A percentile compares a stretch with the other conserved stretches of the same genome.
Evolutionary conservation across 768 basidiomycete genomes (phyloP).

Genomic region (Panaeolus cyanescens): DNA sequence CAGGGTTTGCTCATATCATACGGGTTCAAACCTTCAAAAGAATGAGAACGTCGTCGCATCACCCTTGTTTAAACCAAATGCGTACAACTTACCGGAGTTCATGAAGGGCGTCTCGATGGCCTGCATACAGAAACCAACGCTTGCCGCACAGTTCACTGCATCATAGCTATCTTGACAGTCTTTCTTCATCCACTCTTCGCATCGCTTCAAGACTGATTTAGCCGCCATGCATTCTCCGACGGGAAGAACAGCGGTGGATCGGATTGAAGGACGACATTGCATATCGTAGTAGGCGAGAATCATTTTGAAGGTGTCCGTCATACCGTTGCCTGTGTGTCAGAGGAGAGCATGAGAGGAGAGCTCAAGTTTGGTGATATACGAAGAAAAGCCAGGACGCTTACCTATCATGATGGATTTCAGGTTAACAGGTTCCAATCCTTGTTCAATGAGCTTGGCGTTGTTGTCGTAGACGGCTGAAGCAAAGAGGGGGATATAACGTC

Average conservation of each 20-base stretch:
- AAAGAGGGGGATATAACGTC: conserved; percentile 73
- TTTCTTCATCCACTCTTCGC: conserved; percentile 53
- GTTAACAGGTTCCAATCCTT: conserved; percentile 61
- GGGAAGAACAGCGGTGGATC: conserved; percentile 38
- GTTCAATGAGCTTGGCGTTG: conserved; percentile 53
- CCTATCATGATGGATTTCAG: conserved; percentile 67
- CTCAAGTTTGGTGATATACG: no score
- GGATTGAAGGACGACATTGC: conserved; percentile 47
- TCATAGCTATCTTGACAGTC: conserved; percentile 69
- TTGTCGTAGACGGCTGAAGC: conserved; percentile 79
- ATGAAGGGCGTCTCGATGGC: conserved; percentile 22
- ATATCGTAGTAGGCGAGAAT: conserved; percentile 45
- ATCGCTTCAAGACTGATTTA: conserved; percentile 56
- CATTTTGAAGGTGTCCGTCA: conserved; percentile 56
- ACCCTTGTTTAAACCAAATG: background rate
- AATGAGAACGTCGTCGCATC: no score
- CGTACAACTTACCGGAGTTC: conserved; percentile 6
- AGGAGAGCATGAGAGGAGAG: no score
- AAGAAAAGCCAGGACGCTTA: background rate
- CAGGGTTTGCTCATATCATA: conserved; percentile 73
- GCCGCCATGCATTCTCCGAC: conserved; percentile 34
- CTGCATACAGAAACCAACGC: conserved; percentile 58
- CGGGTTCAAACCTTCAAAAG: conserved; percentile 43
- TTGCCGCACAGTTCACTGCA: conserved; percentile 62
- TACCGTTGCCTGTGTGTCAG: conserved; percentile 54